Evolutionary conservation across 179 eudicot genomes (phyloP).

Genomic region (Drosera spatulata): DNA sequence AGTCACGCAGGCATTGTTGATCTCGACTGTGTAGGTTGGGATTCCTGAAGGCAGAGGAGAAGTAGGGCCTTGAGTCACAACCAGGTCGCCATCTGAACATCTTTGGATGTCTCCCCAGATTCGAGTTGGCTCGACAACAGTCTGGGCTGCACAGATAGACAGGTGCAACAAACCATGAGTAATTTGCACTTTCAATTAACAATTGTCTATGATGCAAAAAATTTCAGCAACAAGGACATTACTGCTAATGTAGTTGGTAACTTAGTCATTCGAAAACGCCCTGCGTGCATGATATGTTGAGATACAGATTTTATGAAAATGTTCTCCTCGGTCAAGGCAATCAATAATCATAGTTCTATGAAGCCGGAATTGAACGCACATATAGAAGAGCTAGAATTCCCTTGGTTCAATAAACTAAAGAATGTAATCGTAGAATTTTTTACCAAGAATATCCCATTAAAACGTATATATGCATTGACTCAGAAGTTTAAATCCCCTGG

Average conservation of each 20-base stretch:
- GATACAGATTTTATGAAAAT: too few species aligned
- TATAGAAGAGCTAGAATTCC: too few species aligned
- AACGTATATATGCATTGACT: too few species aligned
- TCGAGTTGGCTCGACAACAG: conserved; percentile 7
- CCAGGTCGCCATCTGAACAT: conserved; percentile 8
- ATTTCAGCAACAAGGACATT: too few species aligned
- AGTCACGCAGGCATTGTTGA: conserved; percentile 9
- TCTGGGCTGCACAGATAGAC: not conserved
- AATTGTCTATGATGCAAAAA: too few species aligned
- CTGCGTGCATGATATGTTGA: not conserved
- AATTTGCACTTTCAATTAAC: not conserved
- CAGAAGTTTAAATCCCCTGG: too few species aligned
- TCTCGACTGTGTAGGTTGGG: conserved; percentile 13
- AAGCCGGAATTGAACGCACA: not conserved
- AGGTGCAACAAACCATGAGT: not conserved
- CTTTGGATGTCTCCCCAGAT: conserved; percentile 7
- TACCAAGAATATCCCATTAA: too few species aligned
- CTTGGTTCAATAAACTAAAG: too few species aligned
- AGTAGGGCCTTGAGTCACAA: conserved; percentile 8
- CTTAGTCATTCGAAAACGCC: not conserved
- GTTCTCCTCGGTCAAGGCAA: not conserved
- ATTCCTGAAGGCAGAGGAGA: conserved; percentile 13
- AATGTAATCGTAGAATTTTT: too few species aligned
- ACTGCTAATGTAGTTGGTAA: too few species aligned
- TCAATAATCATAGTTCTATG: not conserved